These are phyloP conservation scores for Didymella exigua DNA, from an alignment of 2,329 filamentous ascomycete genomes.

Conservation along the genomic window DNA sequence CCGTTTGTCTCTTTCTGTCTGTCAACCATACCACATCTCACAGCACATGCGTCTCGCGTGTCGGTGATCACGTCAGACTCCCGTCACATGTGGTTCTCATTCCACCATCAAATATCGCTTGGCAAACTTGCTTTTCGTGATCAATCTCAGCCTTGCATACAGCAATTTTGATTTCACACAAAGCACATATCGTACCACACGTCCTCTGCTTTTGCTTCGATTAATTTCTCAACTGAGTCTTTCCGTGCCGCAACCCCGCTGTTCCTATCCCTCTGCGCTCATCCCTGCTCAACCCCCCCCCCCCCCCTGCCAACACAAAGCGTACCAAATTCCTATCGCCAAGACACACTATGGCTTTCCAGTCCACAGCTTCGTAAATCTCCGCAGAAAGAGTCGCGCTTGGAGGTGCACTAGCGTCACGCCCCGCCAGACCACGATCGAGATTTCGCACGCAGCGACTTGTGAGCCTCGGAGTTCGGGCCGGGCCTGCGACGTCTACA, in stretches of 20 bases:
- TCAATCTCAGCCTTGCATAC: neutral
- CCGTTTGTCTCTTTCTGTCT: neutral
- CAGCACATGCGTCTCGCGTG: neutral
- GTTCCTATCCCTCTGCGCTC: neutral
- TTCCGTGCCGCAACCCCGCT: conserved; percentile 2
- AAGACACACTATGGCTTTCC: neutral
- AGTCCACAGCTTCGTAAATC: neutral
- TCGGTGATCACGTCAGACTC: neutral
- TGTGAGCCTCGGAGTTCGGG: neutral
- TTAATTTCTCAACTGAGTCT: neutral
- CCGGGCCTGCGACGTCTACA: neutral
- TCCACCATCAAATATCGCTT: neutral
- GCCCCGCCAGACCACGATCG: conserved; percentile 9
- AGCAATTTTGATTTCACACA: neutral
- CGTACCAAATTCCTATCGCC: neutral
- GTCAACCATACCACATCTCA: no score
- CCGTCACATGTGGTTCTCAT: neutral
- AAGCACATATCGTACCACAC: neutral
- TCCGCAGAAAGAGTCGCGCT: neutral
- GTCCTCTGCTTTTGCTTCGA: neutral
- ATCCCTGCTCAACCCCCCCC: conserved; percentile 6
- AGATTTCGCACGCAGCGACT: neutral
- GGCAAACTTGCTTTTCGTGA: neutral
- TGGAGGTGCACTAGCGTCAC: conserved; percentile 7
- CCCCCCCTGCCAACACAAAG: neutral